Conservation (phyloP, 2,329 filamentous ascomycete species). For the Botrytis hyacinthi region DNA sequence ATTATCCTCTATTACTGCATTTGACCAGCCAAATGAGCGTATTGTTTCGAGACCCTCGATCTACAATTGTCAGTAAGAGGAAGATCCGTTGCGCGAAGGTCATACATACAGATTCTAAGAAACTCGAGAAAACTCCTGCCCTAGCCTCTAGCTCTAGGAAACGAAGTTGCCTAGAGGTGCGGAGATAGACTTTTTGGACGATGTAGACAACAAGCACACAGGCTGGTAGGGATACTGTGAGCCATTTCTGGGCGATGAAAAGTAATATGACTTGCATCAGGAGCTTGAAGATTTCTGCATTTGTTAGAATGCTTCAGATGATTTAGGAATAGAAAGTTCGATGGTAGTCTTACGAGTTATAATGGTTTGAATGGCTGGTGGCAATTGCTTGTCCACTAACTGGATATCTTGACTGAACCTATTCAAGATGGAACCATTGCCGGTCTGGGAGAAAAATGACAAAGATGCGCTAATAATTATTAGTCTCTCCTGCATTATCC, state of each 20-base stretch:
- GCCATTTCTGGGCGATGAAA: constrained; percentile 45
- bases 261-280: constrained; percentile 51
- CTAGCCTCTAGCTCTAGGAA: constrained; percentile 62
- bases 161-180: constrained; percentile 59
- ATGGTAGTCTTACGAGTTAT: constrained; percentile 36
- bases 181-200: constrained; percentile 57
- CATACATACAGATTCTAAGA: constrained; percentile 41
- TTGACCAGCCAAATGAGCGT: constrained; percentile 55
- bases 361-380: constrained; percentile 39
- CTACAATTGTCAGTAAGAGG: not conserved
- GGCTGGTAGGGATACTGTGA: constrained; percentile 47
- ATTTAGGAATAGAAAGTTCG: not conserved
- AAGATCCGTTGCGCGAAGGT: not conserved
- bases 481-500: not conserved
- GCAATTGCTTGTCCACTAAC: constrained; percentile 25
- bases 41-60: constrained; percentile 54
- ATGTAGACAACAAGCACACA: constrained; percentile 47
- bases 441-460: constrained; percentile 42
- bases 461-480: constrained; percentile 9
- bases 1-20: constrained; percentile 46
- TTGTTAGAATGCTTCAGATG: not conserved
- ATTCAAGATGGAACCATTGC: constrained; percentile 45
- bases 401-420: constrained; percentile 36
- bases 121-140: constrained; percentile 47
- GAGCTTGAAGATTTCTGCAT: constrained; percentile 30